A percentile compares a stretch with the other conserved stretches of the same genome.
phyloP scores from a whole-genome alignment of 306 rosid species.

The apple (Malus domestica) region ASM211411v1 NC_041795.1:29124501-29125000 shows the following conservation, averaged over 20 bases:
- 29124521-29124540: neutral
- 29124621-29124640: conserved; percentile 24
- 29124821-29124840: neutral
- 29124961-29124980: conserved; percentile 45
- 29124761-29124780: neutral
- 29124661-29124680: conserved; percentile 45
- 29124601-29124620: conserved; percentile 53
- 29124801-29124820: neutral
- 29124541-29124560: neutral
- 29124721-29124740: conserved; percentile 34
- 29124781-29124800: neutral
- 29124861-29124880: conserved; percentile 54
- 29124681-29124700: conserved; percentile 44
- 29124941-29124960: conserved; percentile 71
- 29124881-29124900: conserved; percentile 56
- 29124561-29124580: conserved; percentile 11
- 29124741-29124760: conserved; percentile 60
- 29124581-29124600: conserved; percentile 34
- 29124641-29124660: conserved; percentile 48
- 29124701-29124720: conserved; percentile 34
- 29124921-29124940: conserved; percentile 38
- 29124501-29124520: neutral
- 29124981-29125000: conserved; percentile 35
- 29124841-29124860: conserved; percentile 45
- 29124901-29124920: conserved; percentile 37